Conservation (phyloP, 129 eudicot species). For the Tagetes patula region DNA sequence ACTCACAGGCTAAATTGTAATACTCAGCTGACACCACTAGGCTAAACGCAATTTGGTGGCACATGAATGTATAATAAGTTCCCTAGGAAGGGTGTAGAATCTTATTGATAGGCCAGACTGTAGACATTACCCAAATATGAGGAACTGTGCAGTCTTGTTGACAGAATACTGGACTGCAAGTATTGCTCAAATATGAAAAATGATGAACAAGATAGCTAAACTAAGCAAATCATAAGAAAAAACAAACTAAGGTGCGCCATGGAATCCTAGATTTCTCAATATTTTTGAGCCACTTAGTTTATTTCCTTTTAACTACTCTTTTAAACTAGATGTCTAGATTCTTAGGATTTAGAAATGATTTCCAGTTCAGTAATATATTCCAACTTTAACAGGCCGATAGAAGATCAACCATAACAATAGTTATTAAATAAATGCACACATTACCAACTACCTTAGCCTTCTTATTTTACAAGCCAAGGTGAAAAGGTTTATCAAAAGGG, state of each 20-base stretch:
- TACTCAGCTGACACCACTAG: neutral
- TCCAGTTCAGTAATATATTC: neutral
- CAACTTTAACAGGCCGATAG: slow-evolving; percentile 10
- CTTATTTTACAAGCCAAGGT: neutral
- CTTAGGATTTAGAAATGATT: neutral
- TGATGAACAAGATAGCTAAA: neutral
- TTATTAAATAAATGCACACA: slow-evolving; percentile 10
- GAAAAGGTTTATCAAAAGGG: neutral
- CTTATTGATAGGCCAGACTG: slow-evolving; percentile 8
- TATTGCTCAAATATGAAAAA: neutral
- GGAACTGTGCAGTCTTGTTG: neutral
- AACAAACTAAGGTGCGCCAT: neutral
- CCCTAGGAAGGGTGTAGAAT: neutral
- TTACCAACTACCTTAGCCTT: slow-evolving; percentile 5
- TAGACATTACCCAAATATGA: slow-evolving; percentile 9
- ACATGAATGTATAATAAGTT: slow-evolving; percentile 5
- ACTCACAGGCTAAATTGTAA: slow-evolving; percentile 6
- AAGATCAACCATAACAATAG: slow-evolving; percentile 22
- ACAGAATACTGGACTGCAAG: neutral
- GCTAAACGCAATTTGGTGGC: neutral
- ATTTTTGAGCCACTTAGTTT: neutral
- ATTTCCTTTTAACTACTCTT: neutral
- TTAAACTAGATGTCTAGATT: slow-evolving; percentile 24
- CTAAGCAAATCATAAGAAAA: neutral
- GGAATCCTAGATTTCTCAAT: slow-evolving; percentile 10